Percentiles rank a stretch among this genome's conserved stretches.
Evolutionary conservation across 192 early-diverging fungal species (phyloP).

Genomic region (Chytriomyces sp.): DNA sequence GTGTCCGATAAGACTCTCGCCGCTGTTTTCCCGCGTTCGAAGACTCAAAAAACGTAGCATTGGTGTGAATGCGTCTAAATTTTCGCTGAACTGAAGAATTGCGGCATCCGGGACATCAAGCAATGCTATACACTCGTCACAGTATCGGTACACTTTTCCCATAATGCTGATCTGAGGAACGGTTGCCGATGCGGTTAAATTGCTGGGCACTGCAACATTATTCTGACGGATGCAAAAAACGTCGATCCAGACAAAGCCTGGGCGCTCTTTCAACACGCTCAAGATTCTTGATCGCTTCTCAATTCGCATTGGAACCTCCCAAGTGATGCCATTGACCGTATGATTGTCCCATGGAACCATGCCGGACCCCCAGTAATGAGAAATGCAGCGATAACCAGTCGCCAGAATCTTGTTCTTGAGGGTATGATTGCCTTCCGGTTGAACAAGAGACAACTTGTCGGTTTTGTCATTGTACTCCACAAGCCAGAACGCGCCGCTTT

Average conservation of each 20-base stretch:
- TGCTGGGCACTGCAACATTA: background rate
- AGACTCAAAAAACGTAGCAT: slow-evolving; percentile 2
- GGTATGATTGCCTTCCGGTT: background rate
- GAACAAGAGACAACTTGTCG: background rate
- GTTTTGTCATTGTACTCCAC: too few species aligned
- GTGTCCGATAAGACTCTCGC: background rate
- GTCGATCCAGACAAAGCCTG: background rate
- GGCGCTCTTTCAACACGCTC: background rate
- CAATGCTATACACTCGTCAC: background rate
- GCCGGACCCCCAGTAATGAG: background rate
- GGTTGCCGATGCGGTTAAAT: background rate
- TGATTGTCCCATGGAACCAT: background rate
- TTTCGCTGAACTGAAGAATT: background rate
- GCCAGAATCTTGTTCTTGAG: background rate
- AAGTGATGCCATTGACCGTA: background rate
- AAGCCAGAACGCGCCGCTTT: too few species aligned
- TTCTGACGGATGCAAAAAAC: slow-evolving; percentile 2
- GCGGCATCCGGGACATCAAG: background rate
- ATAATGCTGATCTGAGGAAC: background rate
- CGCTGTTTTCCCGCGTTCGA: background rate
- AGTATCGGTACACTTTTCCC: background rate
- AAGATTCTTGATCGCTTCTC: slow-evolving; percentile 2
- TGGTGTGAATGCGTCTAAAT: background rate
- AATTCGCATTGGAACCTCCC: background rate
- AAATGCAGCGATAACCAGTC: slow-evolving; percentile 6